phyloP scores from a whole-genome alignment of 805 yeast species.

The Saturnispora galanensis region DNA sequence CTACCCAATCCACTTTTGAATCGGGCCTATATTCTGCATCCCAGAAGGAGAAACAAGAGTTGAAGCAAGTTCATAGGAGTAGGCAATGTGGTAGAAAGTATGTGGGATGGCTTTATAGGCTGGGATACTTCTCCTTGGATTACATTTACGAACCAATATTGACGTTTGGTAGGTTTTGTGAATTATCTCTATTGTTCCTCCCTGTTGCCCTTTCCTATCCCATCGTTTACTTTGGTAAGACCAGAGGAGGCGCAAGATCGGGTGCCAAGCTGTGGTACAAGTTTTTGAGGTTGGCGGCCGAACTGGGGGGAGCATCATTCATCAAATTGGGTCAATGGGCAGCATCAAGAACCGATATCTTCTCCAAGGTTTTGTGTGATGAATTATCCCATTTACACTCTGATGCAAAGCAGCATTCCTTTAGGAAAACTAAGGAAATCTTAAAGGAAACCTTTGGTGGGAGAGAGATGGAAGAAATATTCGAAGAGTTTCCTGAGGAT shows the following conservation, averaged over 20 bases:
- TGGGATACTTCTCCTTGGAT: conserved; percentile 40
- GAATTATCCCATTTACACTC: conserved; percentile 75
- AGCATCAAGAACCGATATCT: conserved; percentile 90
- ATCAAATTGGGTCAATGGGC: conserved; percentile 98
- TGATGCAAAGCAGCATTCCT: conserved; percentile 65
- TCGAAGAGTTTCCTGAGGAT: conserved; percentile 60
- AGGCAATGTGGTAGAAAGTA: conserved; percentile 14
- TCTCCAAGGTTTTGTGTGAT: conserved; percentile 67
- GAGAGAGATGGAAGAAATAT: conserved; percentile 53
- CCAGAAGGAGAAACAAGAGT: conserved; percentile 40
- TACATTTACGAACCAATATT: conserved; percentile 58
- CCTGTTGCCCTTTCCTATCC: conserved; percentile 68
- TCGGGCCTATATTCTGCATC: conserved; percentile 55
- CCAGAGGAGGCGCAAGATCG: conserved; percentile 33
- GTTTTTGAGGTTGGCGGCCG: conserved; percentile 55
- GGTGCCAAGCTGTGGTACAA: conserved; percentile 70
- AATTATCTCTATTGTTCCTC: conserved; percentile 53
- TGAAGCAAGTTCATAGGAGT: conserved; percentile 28
- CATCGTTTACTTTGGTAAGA: conserved; percentile 43
- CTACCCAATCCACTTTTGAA: conserved; percentile 56
- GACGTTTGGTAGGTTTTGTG: conserved; percentile 59
- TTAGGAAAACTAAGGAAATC: conserved; percentile 47
- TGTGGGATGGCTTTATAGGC: conserved; percentile 27
- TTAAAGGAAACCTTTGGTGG: conserved; percentile 51
- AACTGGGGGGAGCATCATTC: conserved; percentile 86